phyloP scores from a whole-genome alignment of 1,284 basidiomycete species.

The Phylloboletellus chloephorus region DNA sequence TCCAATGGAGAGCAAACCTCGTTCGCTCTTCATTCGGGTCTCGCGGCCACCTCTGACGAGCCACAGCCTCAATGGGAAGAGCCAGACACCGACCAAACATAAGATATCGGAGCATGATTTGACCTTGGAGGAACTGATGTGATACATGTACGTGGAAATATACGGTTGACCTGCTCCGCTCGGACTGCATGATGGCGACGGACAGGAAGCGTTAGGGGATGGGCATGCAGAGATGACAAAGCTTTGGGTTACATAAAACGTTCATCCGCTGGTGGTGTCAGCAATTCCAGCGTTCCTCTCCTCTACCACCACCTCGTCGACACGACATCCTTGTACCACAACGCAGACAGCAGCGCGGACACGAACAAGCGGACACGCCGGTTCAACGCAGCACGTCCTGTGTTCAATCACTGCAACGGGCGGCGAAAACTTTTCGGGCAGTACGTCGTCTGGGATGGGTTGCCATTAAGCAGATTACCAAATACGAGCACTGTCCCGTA shows the following conservation, averaged over 20 bases:
- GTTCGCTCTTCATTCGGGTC: conserved; percentile 59
- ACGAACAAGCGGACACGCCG: not conserved
- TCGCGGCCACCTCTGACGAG: conserved; percentile 48
- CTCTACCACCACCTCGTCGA: conserved; percentile 30
- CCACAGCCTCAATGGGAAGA: conserved; percentile 38
- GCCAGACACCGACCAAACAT: conserved; percentile 18
- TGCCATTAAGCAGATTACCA: conserved; percentile 9
- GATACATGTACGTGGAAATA: conserved; percentile 8
- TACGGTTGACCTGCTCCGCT: not conserved
- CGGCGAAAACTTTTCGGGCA: conserved; percentile 5
- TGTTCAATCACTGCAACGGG: conserved; percentile 20
- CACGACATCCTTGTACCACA: conserved; percentile 1
- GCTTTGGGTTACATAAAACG: conserved; percentile 33
- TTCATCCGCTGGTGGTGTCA: conserved; percentile 30
- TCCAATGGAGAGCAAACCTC: conserved; percentile 52
- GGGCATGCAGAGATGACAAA: conserved; percentile 31
- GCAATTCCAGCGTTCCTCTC: conserved; percentile 32
- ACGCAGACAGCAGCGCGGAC: not conserved
- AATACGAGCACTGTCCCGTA: not conserved
- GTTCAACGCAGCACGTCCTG: conserved; percentile 3
- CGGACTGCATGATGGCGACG: not conserved
- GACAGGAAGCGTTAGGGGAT: not conserved
- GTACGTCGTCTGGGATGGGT: conserved; percentile 16
- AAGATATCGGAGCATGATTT: conserved; percentile 39
- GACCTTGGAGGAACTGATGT: conserved; percentile 55